Base-by-base conservation (phyloP, 164 flowering plant genomes). In the Protea cynaroides region DNA sequence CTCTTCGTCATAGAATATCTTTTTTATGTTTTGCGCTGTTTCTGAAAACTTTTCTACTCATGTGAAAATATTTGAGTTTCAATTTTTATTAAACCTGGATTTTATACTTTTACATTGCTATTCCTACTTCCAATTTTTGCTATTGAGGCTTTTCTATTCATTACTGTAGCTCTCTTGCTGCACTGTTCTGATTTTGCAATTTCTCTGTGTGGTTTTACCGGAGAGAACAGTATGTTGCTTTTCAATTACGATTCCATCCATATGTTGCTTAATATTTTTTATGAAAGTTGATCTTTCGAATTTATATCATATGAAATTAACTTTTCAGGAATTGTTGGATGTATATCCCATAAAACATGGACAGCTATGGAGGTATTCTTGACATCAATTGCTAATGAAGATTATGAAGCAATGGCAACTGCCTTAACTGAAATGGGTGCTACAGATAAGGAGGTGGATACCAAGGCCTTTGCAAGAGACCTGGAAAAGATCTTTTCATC, bases 311-410 rank as follows among this genome's bases (percentile, higher is more conserved):
- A 18, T 43, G 50, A 29, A 13, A 54, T 63, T 58, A 57, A 60
- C 25, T 69, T 36, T 43, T 23, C 83, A 93, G 98, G 98, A 61
- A 90, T 93, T 76, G 97, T 93, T 70, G 98, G 98, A 25, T 94
- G 92, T 34, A 88, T 93, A 80, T 93, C 97, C 56, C 97, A 97
- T 10, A 87, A 83, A 69, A 90, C 96, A 53, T 93, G 97, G 98
- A 73, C 82, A 69, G 98, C 98, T 11, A 88, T 93, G 94, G 96
- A 93, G 58, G 75, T 75, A 29, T 90, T 93, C 78, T 76, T 93
- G 78, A 69, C 74, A 58, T 93, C 98, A 59, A 72, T 93, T 66
- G 82, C 86, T 36, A 81, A 77, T 29, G 84, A 85, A 77, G 97
- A 90, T 38, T 93, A 93, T 69, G 92, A 93, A 69, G 72, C 83